These are phyloP conservation scores for Karstenula rhodostoma DNA, from an alignment of 2,329 filamentous ascomycete species.

Conservation along the genomic window DNA sequence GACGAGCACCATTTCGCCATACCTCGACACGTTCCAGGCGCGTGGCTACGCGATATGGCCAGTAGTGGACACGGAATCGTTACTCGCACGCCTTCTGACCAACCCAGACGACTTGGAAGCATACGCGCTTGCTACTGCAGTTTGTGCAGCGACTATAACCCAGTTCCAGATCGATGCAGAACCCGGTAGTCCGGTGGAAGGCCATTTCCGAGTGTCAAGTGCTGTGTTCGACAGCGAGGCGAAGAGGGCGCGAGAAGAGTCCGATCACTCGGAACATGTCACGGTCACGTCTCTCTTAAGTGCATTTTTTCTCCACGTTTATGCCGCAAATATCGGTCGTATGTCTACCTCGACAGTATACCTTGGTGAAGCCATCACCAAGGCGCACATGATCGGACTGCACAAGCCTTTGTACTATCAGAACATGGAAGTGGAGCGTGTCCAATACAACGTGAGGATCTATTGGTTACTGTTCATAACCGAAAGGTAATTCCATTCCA, in stretches of 20 bases:
- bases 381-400: slow-evolving; percentile 44
- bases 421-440: slow-evolving; percentile 33
- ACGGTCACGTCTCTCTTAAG: slow-evolving; percentile 40
- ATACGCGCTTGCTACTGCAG: slow-evolving; percentile 42
- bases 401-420: slow-evolving; percentile 39
- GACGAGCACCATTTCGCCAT: slow-evolving; percentile 42
- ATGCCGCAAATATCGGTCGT: slow-evolving; percentile 45
- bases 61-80: slow-evolving; percentile 42
- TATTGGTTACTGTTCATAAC: slow-evolving; percentile 50
- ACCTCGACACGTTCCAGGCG: slow-evolving; percentile 42
- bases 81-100: slow-evolving; percentile 43
- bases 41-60: slow-evolving; percentile 47
- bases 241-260: slow-evolving; percentile 35
- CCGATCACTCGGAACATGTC: slow-evolving; percentile 42
- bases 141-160: slow-evolving; percentile 46
- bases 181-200: slow-evolving; percentile 41
- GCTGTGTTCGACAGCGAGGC: slow-evolving; percentile 41
- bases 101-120: slow-evolving; percentile 43
- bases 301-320: slow-evolving; percentile 47
- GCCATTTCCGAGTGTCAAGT: slow-evolving; percentile 43
- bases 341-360: slow-evolving; percentile 44
- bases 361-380: slow-evolving; percentile 44
- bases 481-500: slow-evolving; percentile 26
- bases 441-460: slow-evolving; percentile 41
- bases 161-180: slow-evolving; percentile 46